These are phyloP conservation scores for Alternaria gaisen DNA, from an alignment of 2,329 filamentous ascomycete species.

Conservation along the genomic window DNA sequence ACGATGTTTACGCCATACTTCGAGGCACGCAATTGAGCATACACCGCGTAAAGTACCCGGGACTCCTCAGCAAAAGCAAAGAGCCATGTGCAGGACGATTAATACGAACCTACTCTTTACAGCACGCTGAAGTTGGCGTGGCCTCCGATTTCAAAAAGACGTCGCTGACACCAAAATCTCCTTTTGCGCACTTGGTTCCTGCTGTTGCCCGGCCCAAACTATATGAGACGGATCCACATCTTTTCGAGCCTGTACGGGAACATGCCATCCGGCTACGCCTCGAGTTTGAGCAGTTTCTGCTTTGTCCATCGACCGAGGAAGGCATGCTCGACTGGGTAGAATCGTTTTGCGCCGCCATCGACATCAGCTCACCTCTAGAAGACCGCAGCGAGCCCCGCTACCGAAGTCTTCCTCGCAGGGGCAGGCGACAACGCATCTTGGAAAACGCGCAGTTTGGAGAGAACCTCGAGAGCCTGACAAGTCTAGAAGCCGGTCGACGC, in stretches of 20 bases:
- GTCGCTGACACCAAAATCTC: constrained; percentile 53
- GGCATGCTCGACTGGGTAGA: constrained; percentile 75
- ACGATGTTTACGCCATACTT: constrained; percentile 68
- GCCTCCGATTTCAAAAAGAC: constrained; percentile 75
- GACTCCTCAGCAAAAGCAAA: constrained; percentile 57
- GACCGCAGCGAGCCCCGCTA: constrained; percentile 64
- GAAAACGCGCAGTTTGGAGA: constrained; percentile 42
- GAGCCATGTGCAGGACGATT: constrained; percentile 65
- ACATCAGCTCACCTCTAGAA: constrained; percentile 74
- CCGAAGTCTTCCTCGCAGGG: constrained; percentile 57
- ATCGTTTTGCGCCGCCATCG: constrained; percentile 72
- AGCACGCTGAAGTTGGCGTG: constrained; percentile 78
- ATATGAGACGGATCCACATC: constrained; percentile 57
- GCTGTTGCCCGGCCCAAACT: constrained; percentile 49
- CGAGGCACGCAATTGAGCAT: constrained; percentile 74
- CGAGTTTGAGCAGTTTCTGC: constrained; percentile 77
- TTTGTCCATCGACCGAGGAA: constrained; percentile 71
- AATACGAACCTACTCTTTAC: constrained; percentile 73
- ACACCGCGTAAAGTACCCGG: constrained; percentile 68
- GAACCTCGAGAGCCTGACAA: constrained; percentile 45
- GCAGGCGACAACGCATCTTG: constrained; percentile 49
- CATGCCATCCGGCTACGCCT: constrained; percentile 76
- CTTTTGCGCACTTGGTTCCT: constrained; percentile 58
- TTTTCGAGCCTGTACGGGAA: constrained; percentile 57
- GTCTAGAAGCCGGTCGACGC: constrained; percentile 45